A percentile compares a stretch with the other conserved stretches of the same genome.
phyloP scores from a whole-genome alignment of 805 yeast species.

The Lipomyces yamadae region DNA sequence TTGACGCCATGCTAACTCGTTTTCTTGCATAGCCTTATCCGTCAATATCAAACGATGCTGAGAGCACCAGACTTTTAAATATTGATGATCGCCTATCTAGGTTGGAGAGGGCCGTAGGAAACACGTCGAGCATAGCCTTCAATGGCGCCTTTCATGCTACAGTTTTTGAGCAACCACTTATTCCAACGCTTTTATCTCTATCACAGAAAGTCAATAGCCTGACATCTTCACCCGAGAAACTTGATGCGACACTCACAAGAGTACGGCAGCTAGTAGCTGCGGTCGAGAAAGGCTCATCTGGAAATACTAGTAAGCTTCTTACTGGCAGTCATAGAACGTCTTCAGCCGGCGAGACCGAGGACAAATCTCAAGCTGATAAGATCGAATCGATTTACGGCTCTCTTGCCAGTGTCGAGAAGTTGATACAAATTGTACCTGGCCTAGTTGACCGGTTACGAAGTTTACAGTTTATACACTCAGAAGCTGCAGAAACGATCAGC shows the following conservation, averaged over 20 bases:
- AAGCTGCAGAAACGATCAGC: slow-evolving; percentile 24
- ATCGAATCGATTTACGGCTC: slow-evolving; percentile 16
- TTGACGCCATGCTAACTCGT: neutral
- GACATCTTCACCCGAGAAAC: slow-evolving; percentile 20
- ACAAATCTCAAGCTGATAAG: slow-evolving; percentile 10
- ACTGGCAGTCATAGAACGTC: neutral
- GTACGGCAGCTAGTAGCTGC: neutral
- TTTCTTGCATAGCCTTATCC: neutral
- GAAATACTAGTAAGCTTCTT: neutral
- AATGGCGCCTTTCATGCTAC: slow-evolving; percentile 13
- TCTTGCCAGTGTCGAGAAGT: slow-evolving; percentile 19
- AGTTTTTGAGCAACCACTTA: slow-evolving; percentile 23
- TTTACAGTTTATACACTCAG: slow-evolving; percentile 29
- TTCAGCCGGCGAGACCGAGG: neutral
- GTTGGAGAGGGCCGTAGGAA: slow-evolving; percentile 25
- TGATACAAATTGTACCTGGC: slow-evolving; percentile 22
- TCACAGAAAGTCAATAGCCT: slow-evolving; percentile 21
- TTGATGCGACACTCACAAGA: slow-evolving; percentile 4
- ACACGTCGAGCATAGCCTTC: slow-evolving; percentile 16
- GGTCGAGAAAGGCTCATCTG: neutral
- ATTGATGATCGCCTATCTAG: slow-evolving; percentile 26
- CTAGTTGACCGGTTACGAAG: slow-evolving; percentile 26
- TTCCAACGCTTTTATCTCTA: slow-evolving; percentile 24
- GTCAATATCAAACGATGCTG: neutral
- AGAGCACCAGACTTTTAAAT: neutral